A percentile compares a stretch with the other conserved stretches of the same genome.
Evolutionary conservation across 2,329 filamentous ascomycete species (phyloP).

Genomic region (Neurospora sp.): DNA sequence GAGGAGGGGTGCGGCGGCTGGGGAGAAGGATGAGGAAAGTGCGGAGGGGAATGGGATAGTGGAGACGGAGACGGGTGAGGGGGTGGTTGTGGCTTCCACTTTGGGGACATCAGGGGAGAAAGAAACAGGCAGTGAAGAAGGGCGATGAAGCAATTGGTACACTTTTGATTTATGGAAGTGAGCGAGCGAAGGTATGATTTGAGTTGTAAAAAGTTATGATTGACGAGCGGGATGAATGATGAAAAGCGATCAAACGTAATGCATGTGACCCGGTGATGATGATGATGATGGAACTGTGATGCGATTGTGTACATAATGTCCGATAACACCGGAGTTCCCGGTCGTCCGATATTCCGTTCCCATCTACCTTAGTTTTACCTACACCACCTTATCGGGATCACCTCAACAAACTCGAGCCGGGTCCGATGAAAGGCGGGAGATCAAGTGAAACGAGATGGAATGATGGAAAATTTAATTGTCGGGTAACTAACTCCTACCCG

Average conservation of each 20-base stretch:
- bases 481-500: too few relatives aligned
- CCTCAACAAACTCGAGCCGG: background rate
- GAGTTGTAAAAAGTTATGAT: background rate
- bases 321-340: too few relatives aligned
- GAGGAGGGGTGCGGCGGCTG: slow-evolving; percentile 3
- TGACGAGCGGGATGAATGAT: too few relatives aligned
- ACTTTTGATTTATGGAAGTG: background rate
- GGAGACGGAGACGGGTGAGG: background rate
- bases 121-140: background rate
- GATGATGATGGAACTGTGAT: too few relatives aligned
- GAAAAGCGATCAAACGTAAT: too few relatives aligned
- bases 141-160: too few relatives aligned
- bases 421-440: too few relatives aligned
- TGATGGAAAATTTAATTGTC: too few relatives aligned
- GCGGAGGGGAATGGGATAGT: background rate
- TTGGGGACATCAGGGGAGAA: background rate
- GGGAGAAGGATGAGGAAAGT: background rate
- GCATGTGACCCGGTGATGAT: too few relatives aligned
- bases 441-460: too few relatives aligned
- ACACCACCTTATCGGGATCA: background rate
- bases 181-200: background rate
- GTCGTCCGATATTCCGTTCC: background rate
- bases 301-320: too few relatives aligned
- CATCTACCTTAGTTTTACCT: background rate
- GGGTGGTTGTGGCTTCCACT: background rate